Base-by-base conservation (phyloP, 176 grass and related monocot genomes). In the Oryza rufipogon region DNA sequence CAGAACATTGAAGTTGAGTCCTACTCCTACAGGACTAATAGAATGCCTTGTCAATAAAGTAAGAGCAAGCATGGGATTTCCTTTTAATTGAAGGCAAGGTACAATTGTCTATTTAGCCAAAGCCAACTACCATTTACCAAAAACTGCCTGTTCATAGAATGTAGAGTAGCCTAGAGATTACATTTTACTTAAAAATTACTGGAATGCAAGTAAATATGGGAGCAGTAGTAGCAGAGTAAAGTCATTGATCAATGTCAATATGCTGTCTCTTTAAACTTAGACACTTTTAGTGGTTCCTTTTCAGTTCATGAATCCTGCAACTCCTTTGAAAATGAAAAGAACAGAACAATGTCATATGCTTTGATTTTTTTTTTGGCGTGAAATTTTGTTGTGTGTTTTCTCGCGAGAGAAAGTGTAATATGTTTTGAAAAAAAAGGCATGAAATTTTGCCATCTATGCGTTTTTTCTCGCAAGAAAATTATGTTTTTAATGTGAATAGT, bases 91-190 rank as follows among this genome's bases (percentile, higher is more conserved):
- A 48, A 47, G 54, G 32, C 64, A 23, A 54, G 17, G 87, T 85
- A 85, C 87, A 81, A 52, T 66, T 77, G 77, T 85, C 72, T 65
- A 44, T 76, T 72, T 30, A 81, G 77, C 30, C 9, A 49, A 20
- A 16, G 39, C 39, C 39, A 41, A 41, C 39, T 8, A 41, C 39
- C 39, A 7, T 41, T 41, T 41, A 41, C 39, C 39, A 41, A 41
- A 41, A 41, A 41, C 39, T 1, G 39, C 1, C 39, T 41, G 39
- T 38, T 6, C 36, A 38, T 38, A 38, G 36, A 36, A 36, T 36
- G 34, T 36, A 28, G 28, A 28, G 28, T 28, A 28, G 28, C 28
- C 28, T 28, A 39, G 38, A 39, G 6, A 39, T 39, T 39, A 39
- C 6, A 39, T 39, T 39, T 39, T 7, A 39, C 38, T 39, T 39